Base-by-base conservation (phyloP, 2,329 filamentous ascomycete species). In the Nakataea oryzae region DNA sequence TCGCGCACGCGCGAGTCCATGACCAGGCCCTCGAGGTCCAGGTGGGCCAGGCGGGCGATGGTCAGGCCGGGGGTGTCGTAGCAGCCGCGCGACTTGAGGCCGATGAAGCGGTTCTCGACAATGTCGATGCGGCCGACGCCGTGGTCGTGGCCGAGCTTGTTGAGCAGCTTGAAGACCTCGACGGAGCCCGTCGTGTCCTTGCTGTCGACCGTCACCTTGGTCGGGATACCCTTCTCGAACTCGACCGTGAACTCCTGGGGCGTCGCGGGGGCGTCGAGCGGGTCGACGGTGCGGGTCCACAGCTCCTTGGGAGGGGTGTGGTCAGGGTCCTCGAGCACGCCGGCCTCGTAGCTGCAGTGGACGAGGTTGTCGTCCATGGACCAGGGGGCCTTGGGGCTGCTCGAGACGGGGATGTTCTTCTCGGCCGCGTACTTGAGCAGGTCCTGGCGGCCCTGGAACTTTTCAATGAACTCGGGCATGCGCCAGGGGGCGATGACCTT, bases 51-150 rank as follows among this genome's bases (percentile, higher is more conserved):
- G 26, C 74, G 72, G 58, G 71, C 69, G 29, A 73, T 70, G 61
- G 72, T 72, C 64, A 86, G 75, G 63, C 78, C 83, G 1, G 83
- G 83, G 13, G 83, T 81, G 70, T 93, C 90, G 79, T 93, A 93
- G 80, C 89, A 93, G 69, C 90, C 90, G 70, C 90, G 85, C 67
- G 83, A 87, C 80, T 93, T 93, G 69, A 93, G 81, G 66, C 89
- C 90, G 71, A 90, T 74, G 65, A 76, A 77, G 61, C 90, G 83
- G 78, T 90, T 89, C 71, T 91, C 89, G 64, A 93, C 89, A 71
- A 93, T 93, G 74, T 93, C 90, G 67, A 93, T 87, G 70, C 90
- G 81, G 69, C 90, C 90, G 67, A 93, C 84, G 72, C 90, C 90
- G 77, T 91, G 79, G 66, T 79, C 81, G 73, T 84, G 82, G 66